Evolutionary conservation across 2,329 filamentous ascomycete genomes (phyloP).

Genomic region (Aspergillus quadricinctus): DNA sequence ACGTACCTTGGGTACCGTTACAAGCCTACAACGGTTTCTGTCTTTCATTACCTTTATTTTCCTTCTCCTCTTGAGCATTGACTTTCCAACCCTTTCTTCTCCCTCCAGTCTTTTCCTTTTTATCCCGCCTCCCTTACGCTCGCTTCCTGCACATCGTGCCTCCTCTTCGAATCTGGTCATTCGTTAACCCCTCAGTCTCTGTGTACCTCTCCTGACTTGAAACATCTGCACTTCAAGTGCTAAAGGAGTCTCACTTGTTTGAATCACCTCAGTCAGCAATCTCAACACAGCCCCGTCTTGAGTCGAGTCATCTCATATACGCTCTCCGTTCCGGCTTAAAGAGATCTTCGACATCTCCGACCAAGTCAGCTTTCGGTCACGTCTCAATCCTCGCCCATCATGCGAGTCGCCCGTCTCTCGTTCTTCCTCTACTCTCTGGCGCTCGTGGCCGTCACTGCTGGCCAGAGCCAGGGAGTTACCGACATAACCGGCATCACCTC

Average conservation of each 20-base stretch:
- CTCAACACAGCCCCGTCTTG: not conserved
- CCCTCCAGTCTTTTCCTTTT: not conserved
- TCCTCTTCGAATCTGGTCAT: slow-evolving; percentile 9
- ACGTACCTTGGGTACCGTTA: not conserved
- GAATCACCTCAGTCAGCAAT: not conserved
- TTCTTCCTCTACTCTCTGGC: slow-evolving; percentile 31
- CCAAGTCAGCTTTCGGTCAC: not conserved
- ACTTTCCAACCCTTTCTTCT: not conserved
- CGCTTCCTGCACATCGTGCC: slow-evolving; percentile 7
- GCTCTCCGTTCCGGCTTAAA: not conserved
- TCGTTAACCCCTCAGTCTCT: slow-evolving; percentile 15
- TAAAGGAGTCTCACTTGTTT: not conserved
- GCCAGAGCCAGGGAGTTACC: slow-evolving; percentile 22
- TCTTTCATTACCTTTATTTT: not conserved
- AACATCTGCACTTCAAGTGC: not conserved
- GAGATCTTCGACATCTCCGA: not conserved
- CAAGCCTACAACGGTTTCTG: not conserved
- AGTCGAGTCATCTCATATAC: not conserved
- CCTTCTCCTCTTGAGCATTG: not conserved
- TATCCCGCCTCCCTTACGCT: slow-evolving; percentile 6
- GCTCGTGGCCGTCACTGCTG: slow-evolving; percentile 27
- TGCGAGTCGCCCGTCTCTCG: slow-evolving; percentile 30
- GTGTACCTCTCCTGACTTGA: not conserved
- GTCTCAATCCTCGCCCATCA: slow-evolving; percentile 14
- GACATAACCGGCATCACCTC: slow-evolving; percentile 15